Percentiles rank a stretch among this genome's conserved stretches.
Evolutionary conservation across 805 yeast genomes (phyloP).

Genomic region (Tetrapisispora fleetii): DNA sequence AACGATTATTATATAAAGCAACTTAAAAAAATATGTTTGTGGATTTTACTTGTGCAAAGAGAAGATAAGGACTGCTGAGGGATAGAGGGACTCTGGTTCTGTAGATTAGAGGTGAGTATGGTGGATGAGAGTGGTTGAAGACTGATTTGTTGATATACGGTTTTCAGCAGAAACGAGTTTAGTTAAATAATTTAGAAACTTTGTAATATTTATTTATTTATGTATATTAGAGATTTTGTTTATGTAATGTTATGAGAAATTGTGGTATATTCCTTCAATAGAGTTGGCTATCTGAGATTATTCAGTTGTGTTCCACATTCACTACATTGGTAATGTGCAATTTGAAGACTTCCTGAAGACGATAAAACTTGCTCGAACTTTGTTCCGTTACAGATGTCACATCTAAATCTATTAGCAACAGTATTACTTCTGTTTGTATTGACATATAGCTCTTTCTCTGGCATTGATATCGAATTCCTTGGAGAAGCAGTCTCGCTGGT

Average conservation of each 20-base stretch:
- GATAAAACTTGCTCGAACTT: conserved; percentile 8
- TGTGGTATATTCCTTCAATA: not conserved
- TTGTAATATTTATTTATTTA: not conserved
- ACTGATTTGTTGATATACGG: no score
- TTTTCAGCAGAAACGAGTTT: no score
- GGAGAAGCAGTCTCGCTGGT: not conserved
- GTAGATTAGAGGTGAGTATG: no score
- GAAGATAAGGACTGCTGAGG: no score
- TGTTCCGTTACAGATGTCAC: conserved; percentile 24
- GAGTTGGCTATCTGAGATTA: conserved; percentile 8
- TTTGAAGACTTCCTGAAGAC: conserved; percentile 4
- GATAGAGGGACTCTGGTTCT: no score
- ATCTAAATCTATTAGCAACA: conserved; percentile 3
- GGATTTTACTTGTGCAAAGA: no score
- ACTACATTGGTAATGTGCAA: conserved; percentile 14
- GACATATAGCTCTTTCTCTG: not conserved
- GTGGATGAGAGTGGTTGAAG: no score
- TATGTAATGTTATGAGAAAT: not conserved
- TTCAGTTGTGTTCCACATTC: conserved; percentile 22
- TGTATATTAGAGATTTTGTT: no score
- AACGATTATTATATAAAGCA: not conserved
- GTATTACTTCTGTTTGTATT: not conserved
- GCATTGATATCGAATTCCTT: not conserved
- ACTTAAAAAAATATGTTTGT: no score
- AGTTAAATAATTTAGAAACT: no score